Conservation (phyloP, 306 rosid genomes). For the Castanopsis chinensis region DNA sequence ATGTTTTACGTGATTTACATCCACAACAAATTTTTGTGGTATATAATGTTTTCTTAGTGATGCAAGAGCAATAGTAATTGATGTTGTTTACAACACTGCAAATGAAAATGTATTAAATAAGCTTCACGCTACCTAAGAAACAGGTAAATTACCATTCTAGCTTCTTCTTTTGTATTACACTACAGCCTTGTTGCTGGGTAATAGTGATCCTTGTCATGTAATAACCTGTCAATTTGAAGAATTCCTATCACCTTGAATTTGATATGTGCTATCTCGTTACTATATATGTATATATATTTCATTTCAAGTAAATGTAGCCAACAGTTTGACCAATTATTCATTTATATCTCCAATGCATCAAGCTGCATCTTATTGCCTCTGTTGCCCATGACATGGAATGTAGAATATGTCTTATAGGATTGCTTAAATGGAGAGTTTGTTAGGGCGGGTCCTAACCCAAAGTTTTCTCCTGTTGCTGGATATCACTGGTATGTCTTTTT, state of each 20-base stretch:
- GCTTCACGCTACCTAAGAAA: too few relatives aligned
- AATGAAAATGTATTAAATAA: too few relatives aligned
- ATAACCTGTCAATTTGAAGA: background rate
- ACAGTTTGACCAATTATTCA: background rate
- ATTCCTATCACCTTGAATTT: background rate
- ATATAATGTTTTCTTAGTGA: too few relatives aligned
- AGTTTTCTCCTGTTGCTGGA: constrained; percentile 84
- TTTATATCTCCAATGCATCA: background rate
- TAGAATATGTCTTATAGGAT: constrained; percentile 44
- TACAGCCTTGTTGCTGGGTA: background rate
- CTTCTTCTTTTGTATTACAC: background rate
- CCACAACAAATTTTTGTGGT: too few relatives aligned
- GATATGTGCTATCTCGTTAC: background rate
- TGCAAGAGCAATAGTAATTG: too few relatives aligned
- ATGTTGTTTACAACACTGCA: too few relatives aligned
- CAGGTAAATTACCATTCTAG: background rate
- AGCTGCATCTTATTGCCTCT: background rate
- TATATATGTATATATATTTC: background rate
- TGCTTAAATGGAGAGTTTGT: constrained; percentile 97
- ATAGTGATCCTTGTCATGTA: background rate
- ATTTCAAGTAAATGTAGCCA: background rate
- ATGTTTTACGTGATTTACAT: too few relatives aligned
- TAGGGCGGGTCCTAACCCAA: constrained; percentile 90
- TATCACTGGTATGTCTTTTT: constrained; percentile 65
- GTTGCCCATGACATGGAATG: constrained; percentile 14